Evolutionary conservation across 805 yeast genomes (phyloP).

Genomic region (Komagataella populi): DNA sequence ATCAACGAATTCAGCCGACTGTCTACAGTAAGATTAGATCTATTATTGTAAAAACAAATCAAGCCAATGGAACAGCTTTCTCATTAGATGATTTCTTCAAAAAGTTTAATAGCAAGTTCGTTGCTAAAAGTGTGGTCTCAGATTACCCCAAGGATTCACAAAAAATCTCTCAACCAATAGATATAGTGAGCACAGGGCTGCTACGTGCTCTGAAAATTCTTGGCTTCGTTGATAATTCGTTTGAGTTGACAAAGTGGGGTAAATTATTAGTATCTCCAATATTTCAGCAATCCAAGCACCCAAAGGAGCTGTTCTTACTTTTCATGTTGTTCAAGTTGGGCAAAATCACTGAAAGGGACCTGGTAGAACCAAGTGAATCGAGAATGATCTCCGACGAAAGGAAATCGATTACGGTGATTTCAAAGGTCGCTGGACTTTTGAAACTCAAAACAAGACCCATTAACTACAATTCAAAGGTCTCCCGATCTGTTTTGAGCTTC

Average conservation of each 20-base stretch:
- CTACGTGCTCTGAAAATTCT: slow-evolving; percentile 38
- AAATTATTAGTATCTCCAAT: slow-evolving; percentile 20
- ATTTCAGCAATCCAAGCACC: slow-evolving; percentile 15
- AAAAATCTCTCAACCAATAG: slow-evolving; percentile 29
- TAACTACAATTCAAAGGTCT: slow-evolving; percentile 57
- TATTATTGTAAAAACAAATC: slow-evolving; percentile 16
- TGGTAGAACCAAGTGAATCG: slow-evolving; percentile 22
- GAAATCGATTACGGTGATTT: slow-evolving; percentile 24
- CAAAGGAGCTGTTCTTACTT: slow-evolving; percentile 31
- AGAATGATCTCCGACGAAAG: slow-evolving; percentile 13
- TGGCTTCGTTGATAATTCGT: slow-evolving; percentile 30
- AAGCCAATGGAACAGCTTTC: slow-evolving; percentile 16
- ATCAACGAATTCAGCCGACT: slow-evolving; percentile 42
- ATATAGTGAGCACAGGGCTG: slow-evolving; percentile 41
- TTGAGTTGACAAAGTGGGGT: slow-evolving; percentile 39
- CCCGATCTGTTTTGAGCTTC: slow-evolving; percentile 50
- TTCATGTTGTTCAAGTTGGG: slow-evolving; percentile 27
- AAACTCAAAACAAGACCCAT: slow-evolving; percentile 32
- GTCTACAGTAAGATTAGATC: slow-evolving; percentile 25
- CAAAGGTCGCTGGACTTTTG: slow-evolving; percentile 35
- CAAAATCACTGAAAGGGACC: slow-evolving; percentile 23
- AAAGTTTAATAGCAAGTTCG: slow-evolving; percentile 16
- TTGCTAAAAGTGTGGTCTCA: slow-evolving; percentile 10
- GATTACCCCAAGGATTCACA: slow-evolving; percentile 10
- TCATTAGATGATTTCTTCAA: slow-evolving; percentile 16